phyloP scores from a whole-genome alignment of 2,329 filamentous ascomycete species.

The Venturiaceae sp. region DNA sequence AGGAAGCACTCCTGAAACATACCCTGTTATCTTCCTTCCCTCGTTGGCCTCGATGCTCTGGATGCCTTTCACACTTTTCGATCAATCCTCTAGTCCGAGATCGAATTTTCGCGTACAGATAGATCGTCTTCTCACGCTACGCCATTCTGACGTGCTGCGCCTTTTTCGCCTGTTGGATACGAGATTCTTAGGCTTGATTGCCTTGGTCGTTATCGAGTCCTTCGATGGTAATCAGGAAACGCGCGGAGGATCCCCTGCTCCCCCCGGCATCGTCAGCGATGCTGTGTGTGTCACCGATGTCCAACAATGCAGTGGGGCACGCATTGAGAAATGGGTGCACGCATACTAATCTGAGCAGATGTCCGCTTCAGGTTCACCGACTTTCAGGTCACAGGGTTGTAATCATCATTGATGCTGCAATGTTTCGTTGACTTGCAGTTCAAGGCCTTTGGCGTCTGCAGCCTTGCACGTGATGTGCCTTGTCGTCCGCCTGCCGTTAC shows the following conservation, averaged over 20 bases:
- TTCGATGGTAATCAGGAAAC: not conserved
- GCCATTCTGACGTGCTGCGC: not conserved
- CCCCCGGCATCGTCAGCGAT: not conserved
- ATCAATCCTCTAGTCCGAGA: not conserved
- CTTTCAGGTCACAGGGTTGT: not conserved
- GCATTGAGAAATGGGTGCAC: not conserved
- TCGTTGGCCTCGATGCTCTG: not conserved
- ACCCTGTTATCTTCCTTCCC: not conserved
- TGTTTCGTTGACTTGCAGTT: not conserved
- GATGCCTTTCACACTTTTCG: not conserved
- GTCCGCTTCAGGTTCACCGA: not conserved
- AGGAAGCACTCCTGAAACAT: not conserved
- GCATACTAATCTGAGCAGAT: not conserved
- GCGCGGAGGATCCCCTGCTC: not conserved
- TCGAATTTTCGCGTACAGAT: not conserved
- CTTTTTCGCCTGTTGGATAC: not conserved
- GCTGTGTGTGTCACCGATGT: not conserved
- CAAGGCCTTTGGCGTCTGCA: not conserved
- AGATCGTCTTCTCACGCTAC: not conserved
- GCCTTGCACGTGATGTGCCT: not conserved
- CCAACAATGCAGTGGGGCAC: not conserved
- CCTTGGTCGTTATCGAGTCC: not conserved
- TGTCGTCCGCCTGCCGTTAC: not conserved
- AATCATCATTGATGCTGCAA: not conserved
- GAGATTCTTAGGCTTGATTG: not conserved